Base-by-base conservation (phyloP, 2,329 filamentous ascomycete species). In the Calcarisporium arbuscula region DNA sequence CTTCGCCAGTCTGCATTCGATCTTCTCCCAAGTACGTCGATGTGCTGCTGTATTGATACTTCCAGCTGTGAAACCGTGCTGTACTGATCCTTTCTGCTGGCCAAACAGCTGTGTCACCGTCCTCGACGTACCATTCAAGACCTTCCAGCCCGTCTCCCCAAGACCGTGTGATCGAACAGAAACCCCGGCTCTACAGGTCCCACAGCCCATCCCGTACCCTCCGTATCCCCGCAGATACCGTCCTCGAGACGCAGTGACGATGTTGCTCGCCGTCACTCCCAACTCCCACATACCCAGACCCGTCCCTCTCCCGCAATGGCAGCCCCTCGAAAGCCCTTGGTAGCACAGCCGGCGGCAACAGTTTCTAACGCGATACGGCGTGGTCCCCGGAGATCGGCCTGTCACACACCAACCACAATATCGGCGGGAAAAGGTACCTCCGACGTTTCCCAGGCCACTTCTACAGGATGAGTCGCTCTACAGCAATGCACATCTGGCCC, bases 381-480 rank as follows among this genome's bases (percentile, higher is more conserved):
- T 31, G 47, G 45, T 33, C 38, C n/a, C 51, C 32, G 35, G 38
- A 28, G 46, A 49, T 32, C 48, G 43, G 19, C 40, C 50, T 28
- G 42, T 56, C 35, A 53, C 52, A 36, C 53, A 46, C 62, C 30
- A 65, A 61, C 40, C 63, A 69, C 39, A 66, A 65, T 31, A 59
- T 64, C 19, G 5, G 36, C 38, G 6, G 32, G 38, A 40, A 14
- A 34, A 32, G 11, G 17, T 35, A 21, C 16, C 32, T 18, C 22
- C 34, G 17, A 28, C 34, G 23, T 40, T 35, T 36, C 65, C 70
- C 20, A 61, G 58, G 38, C 66, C 80, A n/a, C 65, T 85, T 30
- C 59, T 84, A 30, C 72, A 75, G 42, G 80, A 85, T 53, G 62
- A 76, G 28, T 82, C 80, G 27, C 67, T 78, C 37, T 85, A 84